Evolutionary conservation across 192 early-diverging fungal genomes (phyloP).

Genomic region (Umbelopsis sp.): DNA sequence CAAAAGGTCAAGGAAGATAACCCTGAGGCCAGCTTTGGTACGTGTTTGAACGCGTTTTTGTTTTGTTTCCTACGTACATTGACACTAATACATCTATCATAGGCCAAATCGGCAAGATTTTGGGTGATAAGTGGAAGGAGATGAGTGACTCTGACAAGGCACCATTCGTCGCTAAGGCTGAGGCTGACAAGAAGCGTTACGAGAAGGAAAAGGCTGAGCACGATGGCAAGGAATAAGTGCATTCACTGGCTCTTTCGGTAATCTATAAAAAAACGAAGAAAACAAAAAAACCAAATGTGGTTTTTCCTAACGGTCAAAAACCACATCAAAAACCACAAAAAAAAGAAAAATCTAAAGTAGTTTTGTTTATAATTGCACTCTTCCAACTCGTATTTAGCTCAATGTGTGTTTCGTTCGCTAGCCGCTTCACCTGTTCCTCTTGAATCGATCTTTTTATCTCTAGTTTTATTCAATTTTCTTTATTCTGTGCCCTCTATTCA

Average conservation of each 20-base stretch:
- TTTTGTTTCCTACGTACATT: background rate
- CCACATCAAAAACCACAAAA: no score
- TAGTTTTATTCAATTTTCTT: constrained; percentile 13
- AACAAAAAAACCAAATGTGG: no score
- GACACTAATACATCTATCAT: background rate
- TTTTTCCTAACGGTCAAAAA: no score
- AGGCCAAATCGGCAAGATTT: constrained; percentile 46
- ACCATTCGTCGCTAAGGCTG: constrained; percentile 39
- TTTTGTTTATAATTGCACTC: no score
- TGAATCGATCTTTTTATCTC: background rate
- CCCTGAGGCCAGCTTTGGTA: constrained; percentile 74
- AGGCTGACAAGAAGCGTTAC: constrained; percentile 45
- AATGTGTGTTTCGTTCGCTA: constrained; percentile 7
- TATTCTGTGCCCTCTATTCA: constrained; percentile 7
- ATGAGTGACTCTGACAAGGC: constrained; percentile 42
- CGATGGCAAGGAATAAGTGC: constrained; percentile 10
- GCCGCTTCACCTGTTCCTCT: background rate
- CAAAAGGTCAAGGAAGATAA: constrained; percentile 77
- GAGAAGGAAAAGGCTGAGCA: constrained; percentile 41
- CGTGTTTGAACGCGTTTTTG: constrained; percentile 21
- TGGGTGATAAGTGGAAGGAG: constrained; percentile 49
- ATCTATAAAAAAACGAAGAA: background rate
- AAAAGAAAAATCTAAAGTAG: no score
- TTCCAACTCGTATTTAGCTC: no score
- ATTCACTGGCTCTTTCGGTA: background rate